Conservation (phyloP, 1,284 basidiomycete genomes). For the Phylloporus sp. region DNA sequence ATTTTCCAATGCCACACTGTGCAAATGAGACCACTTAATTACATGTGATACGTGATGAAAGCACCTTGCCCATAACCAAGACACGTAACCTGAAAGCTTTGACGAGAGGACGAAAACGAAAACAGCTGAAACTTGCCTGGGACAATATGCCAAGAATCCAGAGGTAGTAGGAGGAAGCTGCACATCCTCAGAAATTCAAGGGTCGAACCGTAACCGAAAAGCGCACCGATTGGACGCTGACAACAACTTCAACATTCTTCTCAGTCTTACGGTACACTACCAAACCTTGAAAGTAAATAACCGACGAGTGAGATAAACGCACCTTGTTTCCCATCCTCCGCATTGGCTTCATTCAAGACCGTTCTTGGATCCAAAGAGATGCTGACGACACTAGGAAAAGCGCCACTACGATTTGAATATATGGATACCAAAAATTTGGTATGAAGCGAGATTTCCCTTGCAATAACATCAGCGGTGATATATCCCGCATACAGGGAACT, state of each 20-base stretch:
- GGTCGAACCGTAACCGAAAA: too few relatives aligned
- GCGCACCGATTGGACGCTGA: conserved; percentile 3
- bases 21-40: conserved; percentile 9
- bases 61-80: conserved; percentile 15
- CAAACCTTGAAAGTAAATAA: too few relatives aligned
- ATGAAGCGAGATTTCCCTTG: too few relatives aligned
- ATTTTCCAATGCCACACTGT: conserved; percentile 13
- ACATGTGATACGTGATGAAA: background rate
- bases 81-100: conserved; percentile 12
- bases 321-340: background rate
- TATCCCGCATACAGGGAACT: too few relatives aligned
- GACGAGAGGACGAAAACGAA: background rate
- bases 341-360: background rate
- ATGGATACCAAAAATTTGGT: background rate
- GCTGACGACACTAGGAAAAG: background rate
- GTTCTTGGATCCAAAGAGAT: conserved; percentile 5
- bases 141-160: conserved; percentile 3
- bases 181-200: background rate
- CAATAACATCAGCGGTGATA: too few relatives aligned
- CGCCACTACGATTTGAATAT: too few relatives aligned
- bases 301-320: background rate
- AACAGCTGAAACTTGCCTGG: background rate
- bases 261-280: too few relatives aligned
- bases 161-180: conserved; percentile 8
- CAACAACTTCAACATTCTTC: too few relatives aligned